Base-by-base conservation (phyloP, 2,329 filamentous ascomycete species). In the Beauveria varroae region DNA sequence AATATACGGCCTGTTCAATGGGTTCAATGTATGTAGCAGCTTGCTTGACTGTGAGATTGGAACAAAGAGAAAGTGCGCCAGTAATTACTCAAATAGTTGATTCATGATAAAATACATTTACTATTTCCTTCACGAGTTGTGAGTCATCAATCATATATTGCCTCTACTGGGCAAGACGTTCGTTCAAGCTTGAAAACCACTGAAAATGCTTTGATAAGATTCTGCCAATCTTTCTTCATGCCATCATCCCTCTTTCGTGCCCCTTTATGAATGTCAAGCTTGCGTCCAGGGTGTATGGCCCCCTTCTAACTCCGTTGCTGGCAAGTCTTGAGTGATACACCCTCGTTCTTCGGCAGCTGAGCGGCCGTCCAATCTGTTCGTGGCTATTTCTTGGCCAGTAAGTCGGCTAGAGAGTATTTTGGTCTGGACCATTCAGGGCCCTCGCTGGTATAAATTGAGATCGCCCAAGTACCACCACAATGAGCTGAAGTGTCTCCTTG, bases 391-490 rank as follows among this genome's bases (percentile, higher is more conserved):
- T 40, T 14, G 2, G 53, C 53, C 24, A 62, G n/a, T 40, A 62
- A 40, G 20, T 62, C 54, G 5, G 54, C 20, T 10, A 62, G 24
- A 18, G 54, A 41, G 18, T 47, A 24, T 7, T 20, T 47, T 26
- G 20, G 16, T 6, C 22, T 10, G 6, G 5, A 9, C 12, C 12
- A 5, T 16, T 24, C n/a, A 10, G 18, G 5, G 7, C 22, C 16
- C 5, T 37, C 7, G n/a, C 20, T 40, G 28, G 24, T 64, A 68
- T 7, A 62, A 28, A 70, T 65, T 6, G 66, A 65, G 7, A 71
- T 57, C 5, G 66, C 64, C 69, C 69, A 71, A n/a, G 51, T 63
- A 16, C 69, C 69, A 16, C 69, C 69, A 51, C 69, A 70, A 16
- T 59, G 61, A 14, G 64, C 60, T 16, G 51, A 61, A 4, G 43